phyloP scores from a whole-genome alignment of 2,329 filamentous ascomycete species.

The Mycosphaerella arachidis region DNA sequence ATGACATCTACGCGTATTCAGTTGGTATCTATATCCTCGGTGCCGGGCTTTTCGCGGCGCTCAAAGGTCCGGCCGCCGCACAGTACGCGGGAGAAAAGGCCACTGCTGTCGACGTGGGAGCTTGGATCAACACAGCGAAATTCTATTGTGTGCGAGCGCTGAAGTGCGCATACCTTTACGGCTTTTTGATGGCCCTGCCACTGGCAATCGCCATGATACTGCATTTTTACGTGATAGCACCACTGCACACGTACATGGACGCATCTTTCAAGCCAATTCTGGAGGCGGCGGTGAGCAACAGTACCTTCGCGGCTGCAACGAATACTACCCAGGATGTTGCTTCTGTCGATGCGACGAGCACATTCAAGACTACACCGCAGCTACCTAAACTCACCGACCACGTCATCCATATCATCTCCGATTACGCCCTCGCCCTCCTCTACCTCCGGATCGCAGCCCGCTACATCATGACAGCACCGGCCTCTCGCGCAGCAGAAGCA shows the following conservation, averaged over 20 bases:
- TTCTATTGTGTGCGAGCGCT: conserved; percentile 34
- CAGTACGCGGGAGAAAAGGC: conserved; percentile 16
- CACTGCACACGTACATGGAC: conserved; percentile 71
- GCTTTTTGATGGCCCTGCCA: conserved; percentile 72
- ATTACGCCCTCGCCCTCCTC: conserved; percentile 88
- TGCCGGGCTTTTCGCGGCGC: conserved; percentile 55
- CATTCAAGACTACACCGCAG: conserved; percentile 10
- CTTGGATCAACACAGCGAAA: conserved; percentile 23
- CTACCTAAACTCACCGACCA: conserved; percentile 46
- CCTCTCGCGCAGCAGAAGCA: conserved; percentile 68
- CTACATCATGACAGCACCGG: conserved; percentile 62
- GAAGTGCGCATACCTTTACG: conserved; percentile 69
- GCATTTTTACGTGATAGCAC: conserved; percentile 84
- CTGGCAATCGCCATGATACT: conserved; percentile 72
- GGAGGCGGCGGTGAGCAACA: conserved; percentile 15
- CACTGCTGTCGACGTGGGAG: conserved; percentile 18
- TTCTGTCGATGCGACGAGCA: not conserved
- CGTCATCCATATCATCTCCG: conserved; percentile 80
- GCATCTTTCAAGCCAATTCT: conserved; percentile 10
- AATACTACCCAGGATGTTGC: not conserved
- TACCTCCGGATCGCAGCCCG: conserved; percentile 78
- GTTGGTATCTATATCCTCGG: conserved; percentile 81
- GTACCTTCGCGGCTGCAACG: not conserved
- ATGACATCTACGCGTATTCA: conserved; percentile 95
- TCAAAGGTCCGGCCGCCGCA: conserved; percentile 17